Evolutionary conservation across 1,139 yeast species (phyloP), one percentile per base, ranked within the genome.

Genomic region (Candida neerlandica): DNA sequence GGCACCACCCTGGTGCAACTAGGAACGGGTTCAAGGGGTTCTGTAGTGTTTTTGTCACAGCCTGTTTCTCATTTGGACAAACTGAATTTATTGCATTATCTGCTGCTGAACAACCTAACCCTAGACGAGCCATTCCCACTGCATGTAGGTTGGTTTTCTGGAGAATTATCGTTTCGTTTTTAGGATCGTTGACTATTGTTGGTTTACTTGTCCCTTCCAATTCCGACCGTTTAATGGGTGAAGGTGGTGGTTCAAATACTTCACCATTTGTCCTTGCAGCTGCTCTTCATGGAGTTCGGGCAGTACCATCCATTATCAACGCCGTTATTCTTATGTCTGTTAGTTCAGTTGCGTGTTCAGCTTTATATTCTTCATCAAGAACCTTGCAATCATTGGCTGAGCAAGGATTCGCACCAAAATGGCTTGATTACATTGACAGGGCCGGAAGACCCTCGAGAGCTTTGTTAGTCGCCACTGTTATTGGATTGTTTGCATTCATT

Each of bases 251-350:
- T 43, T 64, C 75, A 43, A 66, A 67, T 50, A 76, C 79, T 4
- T 73, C 78, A 46, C 78, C 80, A n/a, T 75, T 55, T 55, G 79
- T 75, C 29, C 66, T 75, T 58, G 78, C 80, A 26, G 78, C 77
- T 32, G 69, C 67, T 47, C 62, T 68, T 44, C 75, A 73, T 58
- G 71, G 70, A 12, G 69, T 73, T 27, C 58, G 57, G 43, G 78
- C 63, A 15, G 68, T 73, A 43, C 73, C 78, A 11, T 69, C 71
- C 48, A 69, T 75, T 53, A 71, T 75, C 54, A 75, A 75, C 54
- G 67, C 78, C 5, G 77, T 71, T 37, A 75, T 75, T 55, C 66
- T 74, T 54, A 61, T 74, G 51, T 72, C 78, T 5, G 80, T 75
- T 37, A 73, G 78, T 4, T 73, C 78, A 10, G 80, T 75, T 48